Percentiles rank a stretch among this genome's conserved stretches.
Evolutionary conservation across 202 grass and related monocot species (phyloP).

Genomic region (Panicum virgatum): DNA sequence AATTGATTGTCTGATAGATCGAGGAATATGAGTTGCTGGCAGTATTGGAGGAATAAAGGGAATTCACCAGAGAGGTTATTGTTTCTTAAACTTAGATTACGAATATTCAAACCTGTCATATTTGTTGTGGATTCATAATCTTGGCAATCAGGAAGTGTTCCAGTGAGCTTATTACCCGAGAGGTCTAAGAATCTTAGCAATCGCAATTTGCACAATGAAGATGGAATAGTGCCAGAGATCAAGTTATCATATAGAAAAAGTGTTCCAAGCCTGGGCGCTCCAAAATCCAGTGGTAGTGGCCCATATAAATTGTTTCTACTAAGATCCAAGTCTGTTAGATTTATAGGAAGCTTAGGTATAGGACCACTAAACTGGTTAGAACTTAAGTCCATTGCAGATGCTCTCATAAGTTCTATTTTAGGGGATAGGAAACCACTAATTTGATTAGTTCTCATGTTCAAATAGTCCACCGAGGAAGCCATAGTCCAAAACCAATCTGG

Average conservation of each 20-base stretch:
- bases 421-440: conserved; percentile 5
- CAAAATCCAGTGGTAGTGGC: neutral
- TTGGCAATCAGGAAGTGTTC: conserved; percentile 21
- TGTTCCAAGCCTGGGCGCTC: accelerated
- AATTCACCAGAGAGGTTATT: conserved; percentile 46
- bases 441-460: conserved; percentile 20
- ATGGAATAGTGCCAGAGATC: neutral
- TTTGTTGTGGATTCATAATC: neutral
- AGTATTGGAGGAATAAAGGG: conserved; percentile 38
- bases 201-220: neutral
- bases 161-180: conserved; percentile 30
- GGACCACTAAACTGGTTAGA: conserved; percentile 28
- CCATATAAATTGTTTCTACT: conserved; percentile 19
- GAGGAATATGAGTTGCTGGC: conserved; percentile 21
- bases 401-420: neutral
- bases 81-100: conserved; percentile 31
- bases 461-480: accelerated
- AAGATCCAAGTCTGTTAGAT: accelerated
- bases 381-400: neutral
- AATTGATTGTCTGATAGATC: conserved; percentile 51
- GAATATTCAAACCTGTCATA: neutral
- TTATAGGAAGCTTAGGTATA: conserved; percentile 16
- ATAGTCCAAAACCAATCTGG: conserved; percentile 38
- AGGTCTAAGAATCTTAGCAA: conserved; percentile 17
- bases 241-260: neutral